These are phyloP conservation scores for Tuber microsphaerosporum DNA, from an alignment of 495 filamentous ascomycete species.

Conservation along the genomic window DNA sequence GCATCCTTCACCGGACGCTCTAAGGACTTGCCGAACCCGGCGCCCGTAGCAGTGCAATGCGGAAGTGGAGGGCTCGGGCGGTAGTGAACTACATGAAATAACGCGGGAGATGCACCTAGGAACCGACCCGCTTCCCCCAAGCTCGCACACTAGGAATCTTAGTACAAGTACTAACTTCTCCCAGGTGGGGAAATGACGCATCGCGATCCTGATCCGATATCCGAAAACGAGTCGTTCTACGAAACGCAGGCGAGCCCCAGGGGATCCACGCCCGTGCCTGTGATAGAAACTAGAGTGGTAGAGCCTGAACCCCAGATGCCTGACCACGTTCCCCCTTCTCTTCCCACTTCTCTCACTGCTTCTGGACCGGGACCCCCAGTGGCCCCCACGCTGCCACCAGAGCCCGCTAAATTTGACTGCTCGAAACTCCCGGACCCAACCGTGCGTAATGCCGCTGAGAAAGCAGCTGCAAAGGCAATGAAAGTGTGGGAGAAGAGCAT, in stretches of 20 bases:
- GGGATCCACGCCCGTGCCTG: neutral
- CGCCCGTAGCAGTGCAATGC: conserved; percentile 6
- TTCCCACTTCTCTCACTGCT: neutral
- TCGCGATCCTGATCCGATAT: conserved; percentile 4
- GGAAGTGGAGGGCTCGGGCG: neutral
- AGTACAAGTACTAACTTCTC: conserved; percentile 17
- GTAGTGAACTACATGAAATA: neutral
- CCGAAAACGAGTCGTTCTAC: conserved; percentile 18
- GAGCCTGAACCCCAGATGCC: neutral
- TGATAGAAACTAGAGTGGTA: neutral
- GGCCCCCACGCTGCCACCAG: conserved; percentile 43
- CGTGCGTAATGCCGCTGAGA: conserved; percentile 57
- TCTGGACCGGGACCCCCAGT: conserved; percentile 35
- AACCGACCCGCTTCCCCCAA: neutral
- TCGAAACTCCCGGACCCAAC: conserved; percentile 14
- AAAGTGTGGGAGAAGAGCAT: conserved; percentile 57
- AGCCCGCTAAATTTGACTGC: conserved; percentile 42
- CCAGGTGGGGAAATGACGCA: conserved; percentile 18
- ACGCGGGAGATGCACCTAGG: neutral
- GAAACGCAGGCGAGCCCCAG: neutral
- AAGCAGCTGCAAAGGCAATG: conserved; percentile 47
- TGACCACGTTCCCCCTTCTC: neutral
- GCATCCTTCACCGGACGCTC: conserved; percentile 68
- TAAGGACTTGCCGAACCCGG: conserved; percentile 46
- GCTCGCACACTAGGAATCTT: neutral